A percentile compares a stretch with the other conserved stretches of the same genome.
Evolutionary conservation across 345 rosid species (phyloP).

Genomic region (Erysimum cheiranthoides): DNA sequence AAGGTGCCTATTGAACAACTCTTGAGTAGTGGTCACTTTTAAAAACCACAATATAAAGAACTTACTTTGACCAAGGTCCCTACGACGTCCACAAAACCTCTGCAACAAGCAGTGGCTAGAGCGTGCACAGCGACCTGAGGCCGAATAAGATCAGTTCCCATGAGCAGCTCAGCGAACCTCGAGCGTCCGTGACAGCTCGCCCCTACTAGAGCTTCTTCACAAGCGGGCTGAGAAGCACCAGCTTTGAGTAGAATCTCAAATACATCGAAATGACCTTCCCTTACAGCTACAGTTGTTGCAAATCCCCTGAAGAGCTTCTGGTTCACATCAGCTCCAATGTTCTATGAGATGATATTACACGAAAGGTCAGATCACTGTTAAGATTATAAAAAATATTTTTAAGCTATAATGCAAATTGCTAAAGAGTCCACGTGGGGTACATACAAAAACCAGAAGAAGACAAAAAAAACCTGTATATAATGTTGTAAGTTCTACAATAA

Average conservation of each 20-base stretch:
- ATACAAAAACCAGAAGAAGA: conserved; percentile 33
- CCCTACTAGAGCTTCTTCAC: conserved; percentile 91
- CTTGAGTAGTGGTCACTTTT: neutral
- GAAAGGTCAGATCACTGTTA: conserved; percentile 23
- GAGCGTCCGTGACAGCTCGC: conserved; percentile 85
- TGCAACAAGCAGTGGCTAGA: conserved; percentile 82
- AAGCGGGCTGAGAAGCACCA: conserved; percentile 90
- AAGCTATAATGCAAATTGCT: conserved; percentile 12
- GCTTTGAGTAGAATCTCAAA: conserved; percentile 87
- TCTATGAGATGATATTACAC: conserved; percentile 53
- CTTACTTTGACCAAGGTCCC: conserved; percentile 73
- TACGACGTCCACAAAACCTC: conserved; percentile 81
- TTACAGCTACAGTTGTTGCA: conserved; percentile 89
- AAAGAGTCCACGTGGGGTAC: conserved; percentile 34
- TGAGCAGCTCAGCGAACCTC: conserved; percentile 69
- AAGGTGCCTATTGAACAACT: conserved; percentile 10
- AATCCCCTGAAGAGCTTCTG: conserved; percentile 92
- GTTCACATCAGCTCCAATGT: conserved; percentile 90
- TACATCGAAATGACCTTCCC: conserved; percentile 86
- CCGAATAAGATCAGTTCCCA: conserved; percentile 86
- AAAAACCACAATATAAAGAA: conserved; percentile 19
- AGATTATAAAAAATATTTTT: neutral
- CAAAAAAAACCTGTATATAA: conserved; percentile 12
- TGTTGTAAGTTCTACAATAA: conserved; percentile 35
- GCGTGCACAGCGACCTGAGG: conserved; percentile 90